Evolutionary conservation across 2,329 filamentous ascomycete species (phyloP), one percentile per base, ranked within the genome.

Genomic region (Dryadomyces quercus-mongolicae): DNA sequence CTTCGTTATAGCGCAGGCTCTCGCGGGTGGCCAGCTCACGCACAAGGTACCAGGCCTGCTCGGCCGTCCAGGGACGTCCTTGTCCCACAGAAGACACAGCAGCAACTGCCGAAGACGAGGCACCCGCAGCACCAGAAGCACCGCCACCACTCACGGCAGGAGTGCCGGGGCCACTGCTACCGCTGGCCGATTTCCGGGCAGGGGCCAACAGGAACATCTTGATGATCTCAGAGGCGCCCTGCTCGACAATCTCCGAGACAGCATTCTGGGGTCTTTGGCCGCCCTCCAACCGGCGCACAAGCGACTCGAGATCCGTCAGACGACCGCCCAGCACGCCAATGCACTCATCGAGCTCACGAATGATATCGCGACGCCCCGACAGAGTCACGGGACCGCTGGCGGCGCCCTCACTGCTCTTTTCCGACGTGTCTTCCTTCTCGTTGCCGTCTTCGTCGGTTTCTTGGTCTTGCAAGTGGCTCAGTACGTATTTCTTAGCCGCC

Each of bases 261-360:
- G 93, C 93, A 60, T 85, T 77, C 59, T 77, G 78, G 0, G 93
- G 93, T 2, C 78, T 85, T 66, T 96, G 90, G 16, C 93, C 92
- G 1, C 86, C 82, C 69, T 89, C 88, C 62, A 98, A 86, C 18
- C 93, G 80, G 40, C 92, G 82, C n/a, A 91, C 86, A 46, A 98
- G 81, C 64, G 93, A 94, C 65, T 97, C 92, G 20, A 98, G 82
- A 64, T 98, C 93, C 0, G 90, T 95, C n/a, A 98, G 77, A 3
- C 93, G 87, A 2, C 93, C 93, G 21, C 93, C 93, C 1, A 98
- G 77, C 0, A 84, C 78, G 31, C 83, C 78, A 59, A 97, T 94
- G 61, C 87, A 91, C 31, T 77, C 77, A 62, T 96, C 90, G 1
- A 98, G 77, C 58, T 91, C 87, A 1, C 69, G 67, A 7, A 93